Base-by-base conservation (phyloP, 176 grass and related monocot genomes). In the Oryza glaberrima region DNA sequence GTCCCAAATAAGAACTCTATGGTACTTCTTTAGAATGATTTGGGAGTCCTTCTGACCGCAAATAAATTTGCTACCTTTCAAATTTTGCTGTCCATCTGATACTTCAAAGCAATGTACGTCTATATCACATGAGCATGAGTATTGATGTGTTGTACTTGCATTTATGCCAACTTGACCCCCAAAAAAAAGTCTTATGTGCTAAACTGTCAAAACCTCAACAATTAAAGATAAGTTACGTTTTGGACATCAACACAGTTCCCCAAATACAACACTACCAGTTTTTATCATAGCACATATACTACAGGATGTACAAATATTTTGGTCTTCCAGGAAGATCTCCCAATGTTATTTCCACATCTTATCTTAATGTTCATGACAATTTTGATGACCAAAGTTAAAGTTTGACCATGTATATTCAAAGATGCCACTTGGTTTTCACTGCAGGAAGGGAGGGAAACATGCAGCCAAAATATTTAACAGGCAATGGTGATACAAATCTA, bases 401-500 rank as follows among this genome's bases (percentile, higher is more conserved):
- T 6, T 58, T 58, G 52, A 58, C 15, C 58, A 63, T 63, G 58
- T 63, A 8, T n/a, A 63, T 22, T 22, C 20, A 61, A 61, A 23
- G 20, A 22, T 61, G 58, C 0, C 20, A 22, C 20, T 61, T 22
- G 22, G 19, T 23, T 63, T 63, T 63, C 8, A 23, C 58, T 63
- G 60, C 28, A 32, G 19, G 13, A 70, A 70, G 47, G 61, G 25
- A 75, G 60, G 79, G 15, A 85, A 64, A 43, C 28, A 78, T 67
- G 34, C 26, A 87, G 78, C 13, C 11, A 71, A 13, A 73, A 35
- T 36, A 73, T 78, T 72, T 73, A 44, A 58, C 43, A 41, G 69
- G 44, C n/a, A 72, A 56, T 23, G 52, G 14, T 14, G 4, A 77
- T 38, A 38, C 3, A 78, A 61, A 82, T 82, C 9, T n/a, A 6